phyloP scores from a whole-genome alignment of 345 rosid species.

The Durio zibethinus region DNA sequence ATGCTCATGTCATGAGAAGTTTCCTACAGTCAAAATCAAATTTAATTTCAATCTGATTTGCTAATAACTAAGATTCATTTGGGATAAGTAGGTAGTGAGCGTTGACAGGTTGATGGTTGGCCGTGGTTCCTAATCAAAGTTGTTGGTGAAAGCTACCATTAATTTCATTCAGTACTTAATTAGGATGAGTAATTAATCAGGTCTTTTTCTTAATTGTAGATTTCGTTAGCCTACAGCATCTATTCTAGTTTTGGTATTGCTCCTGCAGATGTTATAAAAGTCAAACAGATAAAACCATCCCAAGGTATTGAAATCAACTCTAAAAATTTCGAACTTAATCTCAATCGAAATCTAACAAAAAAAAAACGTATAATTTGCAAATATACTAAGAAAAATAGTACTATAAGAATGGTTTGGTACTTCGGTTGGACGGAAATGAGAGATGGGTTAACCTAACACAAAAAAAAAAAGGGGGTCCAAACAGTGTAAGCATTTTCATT shows the following conservation, averaged over 20 bases:
- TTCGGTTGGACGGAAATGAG: not conserved
- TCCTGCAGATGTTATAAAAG: not conserved
- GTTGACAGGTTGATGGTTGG: constrained; percentile 3
- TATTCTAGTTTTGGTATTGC: not conserved
- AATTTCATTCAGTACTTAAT: not conserved
- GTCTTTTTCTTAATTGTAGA: not conserved
- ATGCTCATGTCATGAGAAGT: not conserved
- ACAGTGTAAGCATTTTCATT: too few relatives aligned
- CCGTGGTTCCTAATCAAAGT: not conserved
- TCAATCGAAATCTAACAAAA: too few relatives aligned
- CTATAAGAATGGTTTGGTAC: not conserved
- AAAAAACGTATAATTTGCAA: too few relatives aligned
- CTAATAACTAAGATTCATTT: not conserved
- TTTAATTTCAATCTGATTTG: not conserved
- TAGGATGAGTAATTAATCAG: not conserved
- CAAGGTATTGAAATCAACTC: too few relatives aligned
- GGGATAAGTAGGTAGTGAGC: not conserved
- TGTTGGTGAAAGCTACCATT: not conserved
- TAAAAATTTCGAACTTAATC: too few relatives aligned
- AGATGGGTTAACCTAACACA: not conserved
- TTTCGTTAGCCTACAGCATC: not conserved
- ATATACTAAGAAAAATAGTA: not conserved
- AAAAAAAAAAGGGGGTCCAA: too few relatives aligned
- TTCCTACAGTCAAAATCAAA: not conserved
- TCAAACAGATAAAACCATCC: not conserved